Base-by-base conservation (phyloP, 805 yeast genomes). In the Lipomyces spencermartinsiae region DNA sequence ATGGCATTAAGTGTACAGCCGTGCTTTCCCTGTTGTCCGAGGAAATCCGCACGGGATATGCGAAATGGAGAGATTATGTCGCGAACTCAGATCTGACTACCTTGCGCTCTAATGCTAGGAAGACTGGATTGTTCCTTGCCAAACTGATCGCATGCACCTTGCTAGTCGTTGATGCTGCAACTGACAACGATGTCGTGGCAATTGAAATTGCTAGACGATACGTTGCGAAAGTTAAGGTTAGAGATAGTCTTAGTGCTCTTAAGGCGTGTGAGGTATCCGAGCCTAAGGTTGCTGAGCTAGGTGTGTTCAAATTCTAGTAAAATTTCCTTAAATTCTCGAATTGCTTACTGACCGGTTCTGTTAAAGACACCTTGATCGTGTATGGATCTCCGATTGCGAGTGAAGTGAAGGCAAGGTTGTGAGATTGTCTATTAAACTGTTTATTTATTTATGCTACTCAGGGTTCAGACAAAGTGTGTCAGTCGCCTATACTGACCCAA, bases 191-290 rank as follows among this genome's bases (percentile, higher is more conserved):
- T 39, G 46, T 46, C 6, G 51, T 51, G 14, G 69, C 71, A 6
- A 46, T 58, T 5, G 73, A 67, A 25, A 49, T 67, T 8, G 63
- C 73, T 4, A 59, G 58, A 4, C 63, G 72, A 4, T 65, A 66
- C 43, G 39, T 60, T 14, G 33, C 64, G n/a, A 61, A 64, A 8
- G 54, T 19, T 14, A 37, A 37, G 43, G n/a, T 5, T 10, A 37
- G 16, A 12, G 43, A 37, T 16, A 37, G 7, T 5, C 9, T 37
- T 37, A 37, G 16, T 16, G 14, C 14, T 1, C 43, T 37, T 10
- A 37, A 12, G 5, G 43, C 14, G 43, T 1, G 43, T 37, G 16
- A 37, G 43, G 1, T 12, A 37, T 37, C 16, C 16, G 43, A 37
- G 14, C 16, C 43, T 37, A 37, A 37, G 43, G 9, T 37, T 37